These are phyloP conservation scores for Hericium erinaceus DNA, from an alignment of 768 basidiomycete genomes.

Conservation along the genomic window DNA sequence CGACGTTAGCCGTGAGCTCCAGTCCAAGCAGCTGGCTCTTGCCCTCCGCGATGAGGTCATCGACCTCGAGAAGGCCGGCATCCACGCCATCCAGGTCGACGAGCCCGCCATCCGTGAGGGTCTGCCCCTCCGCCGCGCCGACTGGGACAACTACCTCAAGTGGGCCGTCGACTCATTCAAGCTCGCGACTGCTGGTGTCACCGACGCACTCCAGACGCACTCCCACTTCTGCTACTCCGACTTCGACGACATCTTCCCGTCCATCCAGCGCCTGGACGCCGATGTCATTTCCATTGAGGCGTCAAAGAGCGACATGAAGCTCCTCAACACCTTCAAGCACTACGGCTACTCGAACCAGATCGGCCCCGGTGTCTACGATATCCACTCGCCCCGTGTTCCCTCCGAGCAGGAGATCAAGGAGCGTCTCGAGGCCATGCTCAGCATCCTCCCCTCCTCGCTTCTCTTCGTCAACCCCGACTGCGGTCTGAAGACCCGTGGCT, in stretches of 20 bases:
- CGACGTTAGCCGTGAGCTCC: constrained; percentile 90
- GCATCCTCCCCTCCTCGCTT: constrained; percentile 69
- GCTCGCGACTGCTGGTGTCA: constrained; percentile 92
- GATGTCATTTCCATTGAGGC: constrained; percentile 99
- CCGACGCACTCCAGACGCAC: constrained; percentile 90
- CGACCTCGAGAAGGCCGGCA: constrained; percentile 94
- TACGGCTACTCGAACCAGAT: constrained; percentile 96
- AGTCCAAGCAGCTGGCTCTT: constrained; percentile 96
- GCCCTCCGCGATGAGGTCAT: constrained; percentile 97
- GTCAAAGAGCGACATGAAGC: constrained; percentile 97
- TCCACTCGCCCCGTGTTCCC: constrained; percentile 98
- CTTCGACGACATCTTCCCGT: constrained; percentile 97
- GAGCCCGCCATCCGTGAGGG: constrained; percentile 99
- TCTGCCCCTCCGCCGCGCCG: constrained; percentile 89
- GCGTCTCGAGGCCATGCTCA: constrained; percentile 77
- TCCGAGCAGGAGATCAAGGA: constrained; percentile 89
- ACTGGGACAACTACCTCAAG: constrained; percentile 93
- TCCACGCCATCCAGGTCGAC: constrained; percentile 97
- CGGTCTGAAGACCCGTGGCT: constrained; percentile 97
- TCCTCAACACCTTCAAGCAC: constrained; percentile 89
- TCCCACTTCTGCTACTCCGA: constrained; percentile 99
- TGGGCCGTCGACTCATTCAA: constrained; percentile 99
- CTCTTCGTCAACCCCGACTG: constrained; percentile 96
- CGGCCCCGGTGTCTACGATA: constrained; percentile 97
- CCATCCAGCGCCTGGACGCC: constrained; percentile 92